Conservation (phyloP, 2,329 filamentous ascomycete species). For the Trichoderma simmonsii region DNA sequence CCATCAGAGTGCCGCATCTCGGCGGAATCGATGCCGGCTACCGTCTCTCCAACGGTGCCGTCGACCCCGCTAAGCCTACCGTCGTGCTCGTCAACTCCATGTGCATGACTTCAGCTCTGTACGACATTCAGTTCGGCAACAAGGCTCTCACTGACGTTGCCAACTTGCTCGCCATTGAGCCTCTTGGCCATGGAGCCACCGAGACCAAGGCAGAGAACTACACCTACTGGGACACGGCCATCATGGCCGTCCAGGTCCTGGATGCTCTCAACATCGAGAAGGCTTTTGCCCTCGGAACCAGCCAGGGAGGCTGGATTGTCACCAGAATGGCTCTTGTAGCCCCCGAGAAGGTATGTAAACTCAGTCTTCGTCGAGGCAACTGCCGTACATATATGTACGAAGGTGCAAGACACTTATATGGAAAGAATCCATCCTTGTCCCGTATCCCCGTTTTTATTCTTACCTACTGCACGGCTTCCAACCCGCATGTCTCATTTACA, state of each 20-base stretch:
- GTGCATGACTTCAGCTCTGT: slow-evolving; percentile 48
- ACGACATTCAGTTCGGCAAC: slow-evolving; percentile 42
- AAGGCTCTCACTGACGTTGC: slow-evolving; percentile 38
- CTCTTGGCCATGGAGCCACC: slow-evolving; percentile 51
- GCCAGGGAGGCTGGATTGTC: slow-evolving; percentile 52
- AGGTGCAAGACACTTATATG: not conserved
- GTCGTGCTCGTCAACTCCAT: slow-evolving; percentile 52
- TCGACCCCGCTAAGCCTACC: slow-evolving; percentile 51
- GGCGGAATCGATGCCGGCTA: slow-evolving; percentile 47
- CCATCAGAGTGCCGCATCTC: slow-evolving; percentile 46
- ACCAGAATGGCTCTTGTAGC: slow-evolving; percentile 50
- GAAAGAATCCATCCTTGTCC: not conserved
- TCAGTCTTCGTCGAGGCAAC: not conserved
- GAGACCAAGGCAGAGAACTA: slow-evolving; percentile 44
- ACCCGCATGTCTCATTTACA: not conserved
- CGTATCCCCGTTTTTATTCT: not conserved
- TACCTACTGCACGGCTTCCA: not conserved
- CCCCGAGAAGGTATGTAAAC: slow-evolving; percentile 41
- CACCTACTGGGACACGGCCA: slow-evolving; percentile 54
- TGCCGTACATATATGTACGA: not conserved
- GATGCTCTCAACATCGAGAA: slow-evolving; percentile 46
- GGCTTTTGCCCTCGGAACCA: slow-evolving; percentile 50
- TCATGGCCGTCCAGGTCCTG: slow-evolving; percentile 55
- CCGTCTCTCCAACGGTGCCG: slow-evolving; percentile 38
- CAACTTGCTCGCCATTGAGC: slow-evolving; percentile 53